Evolutionary conservation across 345 rosid genomes (phyloP), one percentile per base, ranked within the genome.

Genomic region (Acer campestre): DNA sequence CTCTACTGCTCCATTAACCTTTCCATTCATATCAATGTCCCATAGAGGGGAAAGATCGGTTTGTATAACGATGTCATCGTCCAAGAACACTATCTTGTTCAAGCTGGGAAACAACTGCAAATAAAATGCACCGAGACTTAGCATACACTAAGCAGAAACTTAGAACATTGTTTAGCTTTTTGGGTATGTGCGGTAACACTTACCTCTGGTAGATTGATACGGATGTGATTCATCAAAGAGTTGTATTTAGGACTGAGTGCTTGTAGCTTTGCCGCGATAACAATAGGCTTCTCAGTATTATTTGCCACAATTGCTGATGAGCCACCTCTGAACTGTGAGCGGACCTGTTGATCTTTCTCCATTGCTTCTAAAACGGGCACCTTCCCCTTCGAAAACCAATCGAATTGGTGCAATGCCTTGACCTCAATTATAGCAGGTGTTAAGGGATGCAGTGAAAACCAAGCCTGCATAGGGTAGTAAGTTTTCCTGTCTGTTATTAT

Each of bases 131-230:
- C 31, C 2, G 17, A 2, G 31, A 29, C 29, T 27, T 29, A 29
- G 22, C 20, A 65, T 64, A 31, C 12, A 10, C 25, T 25, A 5
- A 51, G 69, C 58, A 0, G 7, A 56, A 71, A 27, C 2, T 31
- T 55, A 1, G 29, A 44, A 10, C n/a, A 18, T 38, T 13, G 18
- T 35, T 20, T 9, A 49, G 73, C 31, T 13, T 48, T 31, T 27
- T 6, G 71, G 71, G 6, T 14, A 59, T 7, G 25, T 31, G n/a
- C 11, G 16, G 25, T 64, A 1, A 29, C 12, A 35, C 31, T 63
- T 89, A 96, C 99, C 92, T 94, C 97, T 0, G 98, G 99, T 8
- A 96, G 90, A 85, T 96, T 89, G 35, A 96, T 96, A 74, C 99
- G 86, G 23, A 92, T 94, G 82, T 96, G 98, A 82, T 94, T 96